Percentiles rank a stretch among this genome's conserved stretches.
Conservation (phyloP, 2,329 filamentous ascomycete genomes). For the Chaetothyriales sp. region DNA sequence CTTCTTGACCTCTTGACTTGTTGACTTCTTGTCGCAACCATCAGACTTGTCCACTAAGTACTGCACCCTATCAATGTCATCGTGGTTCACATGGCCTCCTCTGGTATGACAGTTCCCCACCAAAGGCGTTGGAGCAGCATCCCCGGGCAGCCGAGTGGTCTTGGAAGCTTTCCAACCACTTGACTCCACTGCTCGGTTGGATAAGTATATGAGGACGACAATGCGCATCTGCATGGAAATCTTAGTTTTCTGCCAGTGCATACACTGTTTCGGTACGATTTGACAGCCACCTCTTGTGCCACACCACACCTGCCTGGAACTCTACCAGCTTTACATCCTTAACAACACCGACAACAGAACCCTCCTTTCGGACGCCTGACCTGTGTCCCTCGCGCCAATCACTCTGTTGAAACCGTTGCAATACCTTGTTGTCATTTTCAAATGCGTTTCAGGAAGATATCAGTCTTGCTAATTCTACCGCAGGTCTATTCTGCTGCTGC, state of each 20-base stretch:
- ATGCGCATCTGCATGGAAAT: neutral
- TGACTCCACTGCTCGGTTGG: neutral
- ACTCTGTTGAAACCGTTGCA: neutral
- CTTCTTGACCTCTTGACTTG: neutral
- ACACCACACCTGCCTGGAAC: neutral
- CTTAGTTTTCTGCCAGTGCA: neutral
- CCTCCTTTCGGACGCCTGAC: neutral
- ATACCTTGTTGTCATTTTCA: neutral
- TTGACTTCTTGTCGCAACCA: neutral
- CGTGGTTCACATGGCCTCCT: neutral
- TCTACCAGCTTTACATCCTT: neutral
- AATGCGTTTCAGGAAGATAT: constrained; percentile 5
- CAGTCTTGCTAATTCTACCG: constrained; percentile 10
- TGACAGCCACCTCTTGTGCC: neutral
- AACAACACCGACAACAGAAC: neutral
- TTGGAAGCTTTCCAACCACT: neutral
- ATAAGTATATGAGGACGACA: neutral
- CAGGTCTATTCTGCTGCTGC: constrained; percentile 13
- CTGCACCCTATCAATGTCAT: neutral
- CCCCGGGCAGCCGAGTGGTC: neutral
- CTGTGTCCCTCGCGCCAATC: neutral
- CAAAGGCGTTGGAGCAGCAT: neutral
- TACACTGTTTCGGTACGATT: neutral
- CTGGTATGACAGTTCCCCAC: neutral
- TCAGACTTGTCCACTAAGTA: neutral